Evolutionary conservation across 1,139 yeast species (phyloP), one percentile per base, ranked within the genome.

Genomic region (Yamadazyma atlantica): DNA sequence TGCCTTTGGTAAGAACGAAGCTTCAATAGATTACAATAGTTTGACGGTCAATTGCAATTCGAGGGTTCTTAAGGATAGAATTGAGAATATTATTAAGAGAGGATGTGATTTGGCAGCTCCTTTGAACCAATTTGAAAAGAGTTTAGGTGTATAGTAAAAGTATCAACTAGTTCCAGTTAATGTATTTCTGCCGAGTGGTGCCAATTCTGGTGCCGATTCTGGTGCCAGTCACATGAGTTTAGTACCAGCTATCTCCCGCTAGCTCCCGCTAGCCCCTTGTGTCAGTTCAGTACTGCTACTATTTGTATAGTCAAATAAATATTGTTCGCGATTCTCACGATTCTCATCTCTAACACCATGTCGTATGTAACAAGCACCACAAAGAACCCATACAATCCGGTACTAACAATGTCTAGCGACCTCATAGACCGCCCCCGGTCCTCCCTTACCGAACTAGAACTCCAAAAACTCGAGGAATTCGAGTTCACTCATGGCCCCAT

Each of bases 401-500:
- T 29, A 29, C 32, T 19, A 29, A 29, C 51, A 51, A 48, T 53
- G 3, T 23, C 16, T 37, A 82, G 88, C 39, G 88, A 82, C 41
- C 67, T 83, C 33, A 64, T 78, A 42, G 85, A 82, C 52, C 78
- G 83, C 48, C 88, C 92, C 14, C 77, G 85, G 45, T 74, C 88
- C 4, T 97, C 90, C 53, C 74, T 90, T 39, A 80, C 89, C 4
- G 89, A 85, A 51, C 75, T 75, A 23, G 97, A 92, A 59, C 77
- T 88, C 34, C 82, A 80, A 39, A 82, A 80, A 51, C 70, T 89
- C 30, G 97, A 92, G 60, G 96, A 90, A 55, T 89, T 83, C 56
- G 97, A 92, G 60, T 86, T 88, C 55, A 71, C 79, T 40, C 81
- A 88, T 62, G 98, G 98, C 0, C 99, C 99, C 4, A 76, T 94